Evolutionary conservation across 2,329 filamentous ascomycete genomes (phyloP), one percentile per base, ranked within the genome.

Genomic region (Diaporthe capsici): DNA sequence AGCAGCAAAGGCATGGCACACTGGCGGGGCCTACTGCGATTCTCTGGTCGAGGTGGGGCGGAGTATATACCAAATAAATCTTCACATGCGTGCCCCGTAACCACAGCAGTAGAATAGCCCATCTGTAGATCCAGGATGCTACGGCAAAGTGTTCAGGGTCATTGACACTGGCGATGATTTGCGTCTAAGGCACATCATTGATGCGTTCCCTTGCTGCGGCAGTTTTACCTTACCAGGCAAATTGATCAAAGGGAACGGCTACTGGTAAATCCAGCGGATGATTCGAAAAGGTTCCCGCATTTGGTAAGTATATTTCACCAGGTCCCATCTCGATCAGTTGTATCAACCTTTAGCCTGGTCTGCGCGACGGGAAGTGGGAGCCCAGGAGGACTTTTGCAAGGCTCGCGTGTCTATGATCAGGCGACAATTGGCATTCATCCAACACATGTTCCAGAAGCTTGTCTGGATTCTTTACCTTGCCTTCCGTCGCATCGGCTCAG

Each of bases 1-100:
- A 53, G 44, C 12, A 51, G 31, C 44, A 25, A 68, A 37, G 10
- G 44, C 63, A 20, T 20, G 44, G 42, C 63, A 53, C 44, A 20
- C 37, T 39, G 37, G 37, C 37, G 10, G 20, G 3, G 9, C 5
- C 22, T 13, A 10, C 4, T 39, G 7, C 22, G 4, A 53, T 25
- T 51, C 12, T 53, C 8, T 53, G 63, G 44, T 68, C 22, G 47
- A 68, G 63, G 47, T 68, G 63, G 63, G 63, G 63, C 44, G 63
- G 22, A 68, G 63, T 68, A 68, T 68, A 68, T 68, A 68, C 44
- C 22, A 37, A 37, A 10, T 9, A n/a, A 68, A 37, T 15, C 10
- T 22, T 39, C 22, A 22, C 63, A 37, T 53, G 44, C 39, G 6
- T 49, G 5, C 12, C 20, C 31, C 31, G 12, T 37, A 12, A 2